Base-by-base conservation (phyloP, 2,329 filamentous ascomycete species). In the Pseudovirgaria hyperparasitica region DNA sequence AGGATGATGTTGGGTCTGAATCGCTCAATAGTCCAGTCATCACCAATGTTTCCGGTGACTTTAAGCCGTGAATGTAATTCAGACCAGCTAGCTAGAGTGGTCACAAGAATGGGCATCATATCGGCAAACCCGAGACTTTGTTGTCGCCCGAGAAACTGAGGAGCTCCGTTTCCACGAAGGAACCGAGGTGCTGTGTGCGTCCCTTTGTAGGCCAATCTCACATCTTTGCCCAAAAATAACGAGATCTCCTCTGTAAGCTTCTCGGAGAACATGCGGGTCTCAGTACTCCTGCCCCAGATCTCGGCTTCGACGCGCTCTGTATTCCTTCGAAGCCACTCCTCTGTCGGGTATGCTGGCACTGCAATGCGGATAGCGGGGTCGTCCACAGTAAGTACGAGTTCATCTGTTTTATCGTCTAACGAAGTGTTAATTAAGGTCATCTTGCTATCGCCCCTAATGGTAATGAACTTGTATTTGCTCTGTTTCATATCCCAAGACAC, bases 1-100 rank as follows among this genome's bases (percentile, higher is more conserved):
- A 77, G 60, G 13, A 77, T 58, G 29, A 77, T 70, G 43, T 77
- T 77, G 2, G 72, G 70, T 11, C 73, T 54, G 45, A 77, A 77
- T 2, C 72, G 62, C 43, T 76, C 71, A 30, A 76, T 65, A 0
- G 58, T 65, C 18, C 74, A 61, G n/a, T 57, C 51, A 4, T 61
- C 54, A 9, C 40, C 38, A 0, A 32, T 36, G 15, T 59, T 52
- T 1, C 59, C 57, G 14, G 40, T 45, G 16, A 38, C 35, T 17
- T 31, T 38, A 14, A 77, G 51, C 9, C 71, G 60, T 3, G 40
- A 32, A 42, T 77, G 76, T 15, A 77, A 55, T 38, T 77, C 72
- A 5, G 49, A 46, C 16, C 77, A 58, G 7, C 65, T 72, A 14
- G 60, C 57, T 39, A 71, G 61, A 9, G 59, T 67, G 6, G 64